Percentiles rank a stretch among this genome's conserved stretches.
Conservation (phyloP, 805 yeast genomes). For the Blastobotrys parvus region DNA sequence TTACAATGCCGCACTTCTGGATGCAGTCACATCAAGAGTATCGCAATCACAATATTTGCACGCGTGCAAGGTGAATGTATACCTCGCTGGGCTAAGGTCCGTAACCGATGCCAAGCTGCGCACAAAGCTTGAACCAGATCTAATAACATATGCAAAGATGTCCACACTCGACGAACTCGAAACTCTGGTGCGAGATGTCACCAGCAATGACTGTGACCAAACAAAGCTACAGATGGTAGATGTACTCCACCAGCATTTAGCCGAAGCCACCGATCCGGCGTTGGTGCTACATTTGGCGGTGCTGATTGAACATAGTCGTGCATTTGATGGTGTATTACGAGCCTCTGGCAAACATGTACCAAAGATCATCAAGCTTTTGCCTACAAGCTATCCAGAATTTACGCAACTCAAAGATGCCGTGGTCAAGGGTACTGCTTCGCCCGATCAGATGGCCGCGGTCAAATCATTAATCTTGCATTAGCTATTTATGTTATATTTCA, state of each 20-base stretch:
- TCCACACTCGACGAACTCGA: too few species aligned
- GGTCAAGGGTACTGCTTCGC: neutral
- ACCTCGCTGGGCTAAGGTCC: too few species aligned
- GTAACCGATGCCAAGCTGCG: neutral
- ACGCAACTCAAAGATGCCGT: slow-evolving; percentile 15
- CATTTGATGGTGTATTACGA: slow-evolving; percentile 16
- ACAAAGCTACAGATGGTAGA: slow-evolving; percentile 5
- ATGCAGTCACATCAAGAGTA: too few species aligned
- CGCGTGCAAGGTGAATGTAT: too few species aligned
- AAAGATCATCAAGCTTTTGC: slow-evolving; percentile 19
- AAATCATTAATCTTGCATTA: too few species aligned
- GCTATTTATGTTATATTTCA: too few species aligned
- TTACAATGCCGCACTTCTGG: neutral
- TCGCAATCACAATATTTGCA: too few species aligned
- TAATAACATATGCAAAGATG: neutral
- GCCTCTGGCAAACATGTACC: slow-evolving; percentile 26
- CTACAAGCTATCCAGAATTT: slow-evolving; percentile 11
- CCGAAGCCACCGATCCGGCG: slow-evolving; percentile 19
- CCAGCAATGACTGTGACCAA: too few species aligned
- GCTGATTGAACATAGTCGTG: slow-evolving; percentile 6
- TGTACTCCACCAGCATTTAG: slow-evolving; percentile 9
- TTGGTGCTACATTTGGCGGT: slow-evolving; percentile 22
- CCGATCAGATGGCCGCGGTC: neutral
- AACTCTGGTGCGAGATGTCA: too few species aligned
- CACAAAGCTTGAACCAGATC: neutral